Conservation (phyloP, 2,329 filamentous ascomycete genomes). For the Coleophoma crateriformis region DNA sequence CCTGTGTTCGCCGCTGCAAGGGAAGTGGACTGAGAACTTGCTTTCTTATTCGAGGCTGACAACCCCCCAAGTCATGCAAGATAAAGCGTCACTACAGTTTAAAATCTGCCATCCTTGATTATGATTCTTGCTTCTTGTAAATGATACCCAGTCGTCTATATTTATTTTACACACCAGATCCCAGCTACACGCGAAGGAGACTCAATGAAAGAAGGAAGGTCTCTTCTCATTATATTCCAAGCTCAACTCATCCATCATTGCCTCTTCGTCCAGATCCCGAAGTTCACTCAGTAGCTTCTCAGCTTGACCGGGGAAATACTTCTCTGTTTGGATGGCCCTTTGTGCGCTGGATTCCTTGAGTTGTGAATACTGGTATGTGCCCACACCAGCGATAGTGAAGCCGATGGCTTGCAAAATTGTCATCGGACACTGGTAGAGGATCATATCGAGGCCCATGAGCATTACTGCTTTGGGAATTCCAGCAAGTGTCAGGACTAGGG, state of each 20-base stretch:
- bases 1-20: too few species aligned
- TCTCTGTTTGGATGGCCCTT: too few species aligned
- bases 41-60: too few species aligned
- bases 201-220: background rate
- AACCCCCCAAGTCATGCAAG: too few species aligned
- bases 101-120: too few species aligned
- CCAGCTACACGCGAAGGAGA: background rate
- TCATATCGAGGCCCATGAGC: constrained; percentile 68
- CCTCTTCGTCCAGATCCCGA: background rate
- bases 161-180: too few species aligned
- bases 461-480: constrained; percentile 87
- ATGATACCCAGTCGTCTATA: too few species aligned
- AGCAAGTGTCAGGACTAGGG: constrained; percentile 77
- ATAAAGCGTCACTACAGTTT: too few species aligned
- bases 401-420: constrained; percentile 68
- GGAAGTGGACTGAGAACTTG: too few species aligned
- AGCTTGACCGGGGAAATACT: background rate
- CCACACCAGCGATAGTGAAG: constrained; percentile 58
- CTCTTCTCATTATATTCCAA: background rate
- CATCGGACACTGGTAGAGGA: constrained; percentile 73
- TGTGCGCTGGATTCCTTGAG: background rate
- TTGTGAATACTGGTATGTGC: constrained; percentile 2
- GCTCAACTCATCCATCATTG: background rate
- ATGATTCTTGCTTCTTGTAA: too few species aligned
- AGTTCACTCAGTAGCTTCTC: background rate